phyloP scores from a whole-genome alignment of 2,329 filamentous ascomycete genomes.

The Sporothrix mexicana region DNA sequence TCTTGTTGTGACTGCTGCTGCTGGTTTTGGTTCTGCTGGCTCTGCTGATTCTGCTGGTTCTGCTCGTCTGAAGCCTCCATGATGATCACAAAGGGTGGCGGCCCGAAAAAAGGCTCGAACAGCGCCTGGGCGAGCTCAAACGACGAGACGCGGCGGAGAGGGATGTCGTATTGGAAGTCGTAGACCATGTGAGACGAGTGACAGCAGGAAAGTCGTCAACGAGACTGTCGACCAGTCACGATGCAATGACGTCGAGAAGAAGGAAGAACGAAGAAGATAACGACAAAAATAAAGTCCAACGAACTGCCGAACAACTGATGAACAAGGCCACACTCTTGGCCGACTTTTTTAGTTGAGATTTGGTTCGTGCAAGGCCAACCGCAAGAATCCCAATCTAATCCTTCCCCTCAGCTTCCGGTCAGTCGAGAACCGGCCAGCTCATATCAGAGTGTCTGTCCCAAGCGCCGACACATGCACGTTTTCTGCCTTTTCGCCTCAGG shows the following conservation, averaged over 20 bases:
- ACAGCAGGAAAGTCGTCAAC: not conserved
- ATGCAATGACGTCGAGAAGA: not conserved
- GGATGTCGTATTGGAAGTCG: not conserved
- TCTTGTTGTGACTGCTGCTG: not conserved
- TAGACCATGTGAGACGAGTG: not conserved
- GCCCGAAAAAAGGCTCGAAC: not conserved
- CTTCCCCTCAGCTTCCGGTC: not conserved
- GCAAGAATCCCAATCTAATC: not conserved
- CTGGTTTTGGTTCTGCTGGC: slow-evolving; percentile 1
- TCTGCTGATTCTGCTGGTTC: not conserved
- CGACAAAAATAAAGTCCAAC: not conserved
- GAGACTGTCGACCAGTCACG: not conserved
- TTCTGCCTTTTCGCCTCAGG: not conserved
- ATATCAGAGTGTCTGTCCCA: slow-evolving; percentile 8
- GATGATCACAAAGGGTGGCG: not conserved
- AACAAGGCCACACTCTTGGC: slow-evolving; percentile 1
- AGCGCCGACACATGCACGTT: not conserved
- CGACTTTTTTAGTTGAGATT: not conserved
- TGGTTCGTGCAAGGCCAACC: not conserved
- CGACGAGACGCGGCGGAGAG: not conserved
- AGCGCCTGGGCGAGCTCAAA: slow-evolving; percentile 4
- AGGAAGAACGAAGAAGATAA: not conserved
- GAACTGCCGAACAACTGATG: not conserved
- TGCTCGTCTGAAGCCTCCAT: not conserved
- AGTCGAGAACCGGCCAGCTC: not conserved